Evolutionary conservation across 1,284 basidiomycete species (phyloP), one percentile per base, ranked within the genome.

Genomic region (Leccinum subspadiceum): DNA sequence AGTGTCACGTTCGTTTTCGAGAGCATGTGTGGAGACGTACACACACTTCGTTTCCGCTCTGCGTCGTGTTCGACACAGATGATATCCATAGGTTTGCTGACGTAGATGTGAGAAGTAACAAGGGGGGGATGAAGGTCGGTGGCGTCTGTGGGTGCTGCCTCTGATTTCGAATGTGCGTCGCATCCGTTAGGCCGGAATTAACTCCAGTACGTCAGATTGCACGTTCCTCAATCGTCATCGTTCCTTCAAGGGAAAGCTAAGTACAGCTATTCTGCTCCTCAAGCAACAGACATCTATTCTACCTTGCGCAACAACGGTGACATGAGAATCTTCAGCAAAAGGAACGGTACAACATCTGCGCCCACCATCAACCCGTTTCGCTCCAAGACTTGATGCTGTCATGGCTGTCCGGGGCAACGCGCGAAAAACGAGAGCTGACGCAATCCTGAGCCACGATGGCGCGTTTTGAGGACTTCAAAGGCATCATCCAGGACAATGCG

Each of bases 371-470:
- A 29, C 54, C 31, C 41, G 12, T 24, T 48, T 73, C 70, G 31
- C 70, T 73, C 84, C 84, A 86, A 39, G 82, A 84, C 66, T 84
- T 76, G 51, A 85, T 85, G 39, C 76, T 80, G 66, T 84, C 83
- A 46, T 76, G 62, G 53, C 70, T 74, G 48, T 59, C 56, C 7
- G 41, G 65, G 46, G 81, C 77, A 51, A 61, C 60, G 61, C 78
- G 77, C 10, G 79, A 79, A 61, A 44, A 54, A 37, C n/a, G 59
- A 52, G 37, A 39, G 33, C 62, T 50, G 35, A 63, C 60, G 39
- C 61, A 63, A 48, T 68, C 59, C 35, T 46, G 57, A 17, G 31
- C 54, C 17, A 52, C 3, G 29, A 29, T 46, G 41, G 56, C 10
- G 29, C 54, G 57, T 56, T 62, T 62, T 50, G 65, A 59, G 12